Conservation (phyloP, 805 yeast species). For the Kodamaea kaohsiungensis region DNA sequence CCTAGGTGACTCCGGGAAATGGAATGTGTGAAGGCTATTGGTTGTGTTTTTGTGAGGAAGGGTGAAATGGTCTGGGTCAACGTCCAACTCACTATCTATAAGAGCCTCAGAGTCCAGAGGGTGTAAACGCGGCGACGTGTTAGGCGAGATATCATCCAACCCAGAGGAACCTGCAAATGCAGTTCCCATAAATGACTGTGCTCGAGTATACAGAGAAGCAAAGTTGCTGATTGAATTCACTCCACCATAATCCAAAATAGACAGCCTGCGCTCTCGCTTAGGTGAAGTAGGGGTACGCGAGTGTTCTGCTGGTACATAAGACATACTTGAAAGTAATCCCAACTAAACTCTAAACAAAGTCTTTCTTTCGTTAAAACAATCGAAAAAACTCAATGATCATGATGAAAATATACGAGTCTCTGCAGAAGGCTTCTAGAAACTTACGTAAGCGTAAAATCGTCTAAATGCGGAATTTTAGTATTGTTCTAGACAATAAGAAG, state of each 20-base stretch:
- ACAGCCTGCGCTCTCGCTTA: conserved; percentile 20
- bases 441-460: background rate
- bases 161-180: conserved; percentile 8
- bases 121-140: conserved; percentile 19
- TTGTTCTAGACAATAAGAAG: background rate
- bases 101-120: conserved; percentile 9
- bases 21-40: conserved; percentile 4
- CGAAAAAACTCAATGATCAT: background rate
- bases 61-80: background rate
- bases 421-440: background rate
- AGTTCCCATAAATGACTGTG: conserved; percentile 27
- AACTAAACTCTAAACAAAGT: background rate
- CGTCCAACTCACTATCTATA: conserved; percentile 14
- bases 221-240: conserved; percentile 39
- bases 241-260: conserved; percentile 36
- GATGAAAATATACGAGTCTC: background rate
- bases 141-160: conserved; percentile 22
- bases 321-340: background rate
- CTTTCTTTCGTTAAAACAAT: background rate
- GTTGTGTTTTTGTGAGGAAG: background rate
- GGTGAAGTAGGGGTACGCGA: background rate
- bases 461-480: background rate
- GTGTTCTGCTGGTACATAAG: background rate
- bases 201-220: conserved; percentile 41
- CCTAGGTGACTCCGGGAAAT: conserved; percentile 5